Base-by-base conservation (phyloP, 169 alveolate genomes). In the Eimeria tenella region DNA sequence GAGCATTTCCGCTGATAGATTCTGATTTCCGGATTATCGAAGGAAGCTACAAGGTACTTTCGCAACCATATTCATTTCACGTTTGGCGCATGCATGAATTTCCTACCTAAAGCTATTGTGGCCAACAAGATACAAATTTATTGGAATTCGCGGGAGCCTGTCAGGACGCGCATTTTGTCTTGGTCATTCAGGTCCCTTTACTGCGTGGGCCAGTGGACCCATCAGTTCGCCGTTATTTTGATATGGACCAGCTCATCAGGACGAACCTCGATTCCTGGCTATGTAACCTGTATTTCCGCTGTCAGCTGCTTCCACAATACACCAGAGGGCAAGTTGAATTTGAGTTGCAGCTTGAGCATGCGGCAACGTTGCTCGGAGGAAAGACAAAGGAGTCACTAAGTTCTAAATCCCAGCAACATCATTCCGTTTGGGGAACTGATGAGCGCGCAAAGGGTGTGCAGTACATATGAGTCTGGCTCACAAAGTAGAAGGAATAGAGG, bases 211-310 rank as follows among this genome's bases (percentile, higher is more conserved):
- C 89, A 9, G 93, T 95, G 13, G 97, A 97, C 74, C 93, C 93
- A 49, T 75, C 81, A 1, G 74, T 95, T 15, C 96, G 95, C 68
- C 95, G 94, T 56, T 97, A 94, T 92, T 82, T 95, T 52, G 97
- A 95, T 49, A 75, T 95, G 68, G 98, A 97, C 90, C 93, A 74
- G 23, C 94, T 87, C 49, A 96, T 95, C 77, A 90, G 83, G 7
- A 89, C 90, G 42, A 95, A 94, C 73, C 77, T 97, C 62, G 97
- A 97, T 75, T 95, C 94, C 49, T 97, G 98, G 98, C 94, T 96
- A 15, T 94, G 97, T 82, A 93, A 97, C 88, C 94, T 97, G 11
- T 97, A 97, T 90, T 94, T 97, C 70, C 93, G 93, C 65, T 84
- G 93, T 13, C 86, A 90, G 60, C 95, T 65, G 49, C 82, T 93